Evolutionary conservation across 2,329 filamentous ascomycete genomes (phyloP).

Genomic region (Emergomyces orientalis): DNA sequence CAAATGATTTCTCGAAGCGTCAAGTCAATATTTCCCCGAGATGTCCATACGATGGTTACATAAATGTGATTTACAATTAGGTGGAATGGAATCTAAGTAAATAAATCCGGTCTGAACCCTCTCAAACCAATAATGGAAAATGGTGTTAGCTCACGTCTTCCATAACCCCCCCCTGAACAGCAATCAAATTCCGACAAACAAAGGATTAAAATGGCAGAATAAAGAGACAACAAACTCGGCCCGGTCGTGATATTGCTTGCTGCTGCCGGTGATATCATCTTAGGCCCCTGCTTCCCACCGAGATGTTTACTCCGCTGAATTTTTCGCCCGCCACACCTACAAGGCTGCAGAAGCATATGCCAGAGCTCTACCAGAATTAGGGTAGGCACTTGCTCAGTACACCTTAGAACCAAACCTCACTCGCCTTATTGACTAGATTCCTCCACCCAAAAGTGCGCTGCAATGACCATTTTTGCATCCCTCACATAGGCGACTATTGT

Average conservation of each 20-base stretch:
- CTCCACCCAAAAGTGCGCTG: not conserved
- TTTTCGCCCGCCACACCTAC: not conserved
- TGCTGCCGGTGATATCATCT: not conserved
- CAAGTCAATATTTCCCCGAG: too few species aligned
- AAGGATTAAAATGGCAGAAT: not conserved
- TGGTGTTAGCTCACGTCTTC: not conserved
- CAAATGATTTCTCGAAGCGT: too few species aligned
- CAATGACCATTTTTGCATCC: conserved; percentile 28
- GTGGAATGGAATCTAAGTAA: too few species aligned
- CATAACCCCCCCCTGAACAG: not conserved
- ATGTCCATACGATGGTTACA: too few species aligned
- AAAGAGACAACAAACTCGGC: not conserved
- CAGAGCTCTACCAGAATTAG: not conserved
- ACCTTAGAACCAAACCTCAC: not conserved
- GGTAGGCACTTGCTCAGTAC: not conserved
- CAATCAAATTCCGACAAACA: too few species aligned
- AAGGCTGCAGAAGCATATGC: not conserved
- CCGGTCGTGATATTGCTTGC: not conserved
- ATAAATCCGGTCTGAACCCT: too few species aligned
- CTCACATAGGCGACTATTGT: conserved; percentile 24
- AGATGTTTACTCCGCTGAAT: not conserved
- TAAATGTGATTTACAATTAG: too few species aligned
- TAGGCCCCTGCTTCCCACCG: not conserved
- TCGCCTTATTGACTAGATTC: not conserved
- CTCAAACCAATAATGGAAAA: not conserved